Conservation (phyloP, 2,329 filamentous ascomycete genomes). For the Colletotrichum sp. region DNA sequence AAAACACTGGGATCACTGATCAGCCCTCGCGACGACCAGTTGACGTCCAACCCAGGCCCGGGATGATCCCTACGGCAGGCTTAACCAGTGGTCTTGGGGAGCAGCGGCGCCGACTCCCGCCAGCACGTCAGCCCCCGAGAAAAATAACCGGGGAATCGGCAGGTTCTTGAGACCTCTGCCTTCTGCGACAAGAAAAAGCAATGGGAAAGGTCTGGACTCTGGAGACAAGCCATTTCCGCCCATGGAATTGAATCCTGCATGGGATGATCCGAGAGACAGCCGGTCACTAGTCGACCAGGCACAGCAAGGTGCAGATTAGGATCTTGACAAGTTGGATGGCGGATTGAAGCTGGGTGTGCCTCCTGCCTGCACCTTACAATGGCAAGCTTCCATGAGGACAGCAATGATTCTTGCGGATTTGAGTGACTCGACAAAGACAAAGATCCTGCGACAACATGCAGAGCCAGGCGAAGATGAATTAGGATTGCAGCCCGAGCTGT, state of each 20-base stretch:
- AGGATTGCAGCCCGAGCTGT: background rate
- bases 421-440: background rate
- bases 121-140: background rate
- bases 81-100: background rate
- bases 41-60: background rate
- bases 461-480: background rate
- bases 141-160: constrained; percentile 6
- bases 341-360: background rate
- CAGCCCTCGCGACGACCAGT: background rate
- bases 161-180: background rate
- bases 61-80: constrained; percentile 1
- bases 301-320: background rate
- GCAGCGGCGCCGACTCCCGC: background rate
- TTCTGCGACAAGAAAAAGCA: constrained; percentile 11
- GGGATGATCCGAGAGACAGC: constrained; percentile 1
- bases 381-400: background rate
- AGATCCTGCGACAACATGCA: background rate
- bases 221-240: background rate
- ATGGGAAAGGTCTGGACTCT: background rate
- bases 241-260: background rate
- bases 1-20: constrained; percentile 7
- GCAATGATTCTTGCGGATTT: background rate
- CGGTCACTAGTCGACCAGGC: background rate
- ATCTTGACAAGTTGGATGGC: background rate
- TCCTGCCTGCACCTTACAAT: background rate